Evolutionary conservation across 805 yeast genomes (phyloP).

Genomic region (Ogataea kodamae): DNA sequence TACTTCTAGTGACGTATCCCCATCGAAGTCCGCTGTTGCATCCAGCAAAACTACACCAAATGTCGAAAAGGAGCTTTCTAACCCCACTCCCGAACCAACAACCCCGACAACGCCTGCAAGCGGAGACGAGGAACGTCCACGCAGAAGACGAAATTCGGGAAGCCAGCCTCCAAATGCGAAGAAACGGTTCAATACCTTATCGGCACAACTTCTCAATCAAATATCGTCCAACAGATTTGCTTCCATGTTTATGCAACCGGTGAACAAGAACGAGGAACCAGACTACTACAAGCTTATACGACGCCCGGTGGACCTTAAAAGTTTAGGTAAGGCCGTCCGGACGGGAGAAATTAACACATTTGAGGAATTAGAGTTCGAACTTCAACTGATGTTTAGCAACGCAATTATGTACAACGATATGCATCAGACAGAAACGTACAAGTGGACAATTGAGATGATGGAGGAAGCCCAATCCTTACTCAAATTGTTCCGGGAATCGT

Average conservation of each 20-base stretch:
- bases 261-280: slow-evolving; percentile 63
- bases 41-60: background rate
- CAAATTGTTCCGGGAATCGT: slow-evolving; percentile 52
- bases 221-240: slow-evolving; percentile 70
- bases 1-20: slow-evolving; percentile 7
- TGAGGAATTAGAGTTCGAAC: slow-evolving; percentile 59
- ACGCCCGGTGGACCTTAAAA: slow-evolving; percentile 66
- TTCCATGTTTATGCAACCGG: slow-evolving; percentile 70
- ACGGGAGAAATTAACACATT: slow-evolving; percentile 50
- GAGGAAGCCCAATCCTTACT: slow-evolving; percentile 56
- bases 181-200: slow-evolving; percentile 59
- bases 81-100: slow-evolving; percentile 22
- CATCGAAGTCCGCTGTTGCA: background rate
- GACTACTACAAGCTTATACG: slow-evolving; percentile 59
- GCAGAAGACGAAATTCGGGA: slow-evolving; percentile 23
- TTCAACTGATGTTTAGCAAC: slow-evolving; percentile 77
- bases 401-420: slow-evolving; percentile 78
- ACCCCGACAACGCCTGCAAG: slow-evolving; percentile 14
- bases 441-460: slow-evolving; percentile 68
- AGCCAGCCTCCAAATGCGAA: slow-evolving; percentile 23
- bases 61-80: slow-evolving; percentile 15
- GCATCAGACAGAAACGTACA: slow-evolving; percentile 52
- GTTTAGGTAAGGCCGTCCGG: slow-evolving; percentile 54
- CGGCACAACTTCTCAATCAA: slow-evolving; percentile 58
- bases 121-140: slow-evolving; percentile 11